Percentiles rank a stretch among this genome's conserved stretches.
Conservation (phyloP, 2,329 filamentous ascomycete species). For the Beauveria sp. region DNA sequence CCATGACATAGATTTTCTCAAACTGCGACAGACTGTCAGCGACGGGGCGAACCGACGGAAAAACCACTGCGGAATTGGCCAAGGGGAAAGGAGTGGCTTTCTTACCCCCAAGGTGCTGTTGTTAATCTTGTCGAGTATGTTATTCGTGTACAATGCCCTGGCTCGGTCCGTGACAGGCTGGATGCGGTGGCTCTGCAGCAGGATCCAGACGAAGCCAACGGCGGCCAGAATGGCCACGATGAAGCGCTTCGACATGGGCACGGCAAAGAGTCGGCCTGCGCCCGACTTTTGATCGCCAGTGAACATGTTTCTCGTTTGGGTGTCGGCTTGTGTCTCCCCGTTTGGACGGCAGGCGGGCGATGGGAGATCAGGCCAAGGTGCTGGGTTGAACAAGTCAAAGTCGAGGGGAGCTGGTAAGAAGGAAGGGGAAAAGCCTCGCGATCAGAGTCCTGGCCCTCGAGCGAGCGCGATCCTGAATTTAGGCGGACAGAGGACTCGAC, state of each 20-base stretch:
- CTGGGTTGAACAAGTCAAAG: too few relatives aligned
- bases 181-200: constrained; percentile 8
- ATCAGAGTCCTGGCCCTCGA: too few relatives aligned
- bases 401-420: too few relatives aligned
- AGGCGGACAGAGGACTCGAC: too few relatives aligned
- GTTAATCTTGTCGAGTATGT: constrained; percentile 7
- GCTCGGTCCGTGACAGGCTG: not conserved
- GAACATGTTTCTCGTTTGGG: not conserved
- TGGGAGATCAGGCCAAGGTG: too few relatives aligned
- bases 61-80: too few relatives aligned
- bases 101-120: constrained; percentile 10
- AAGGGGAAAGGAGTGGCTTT: not conserved
- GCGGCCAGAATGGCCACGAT: not conserved
- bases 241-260: constrained; percentile 6
- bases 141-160: not conserved
- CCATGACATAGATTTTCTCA: constrained; percentile 34
- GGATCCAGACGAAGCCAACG: constrained; percentile 3
- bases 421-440: too few relatives aligned
- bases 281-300: not conserved
- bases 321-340: not conserved
- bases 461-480: too few relatives aligned
- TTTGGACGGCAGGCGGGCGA: not conserved
- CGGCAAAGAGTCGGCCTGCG: not conserved
- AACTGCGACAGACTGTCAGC: constrained; percentile 10
- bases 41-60: too few relatives aligned